Base-by-base conservation (phyloP, 805 yeast species). In the Saturnispora saitoi region DNA sequence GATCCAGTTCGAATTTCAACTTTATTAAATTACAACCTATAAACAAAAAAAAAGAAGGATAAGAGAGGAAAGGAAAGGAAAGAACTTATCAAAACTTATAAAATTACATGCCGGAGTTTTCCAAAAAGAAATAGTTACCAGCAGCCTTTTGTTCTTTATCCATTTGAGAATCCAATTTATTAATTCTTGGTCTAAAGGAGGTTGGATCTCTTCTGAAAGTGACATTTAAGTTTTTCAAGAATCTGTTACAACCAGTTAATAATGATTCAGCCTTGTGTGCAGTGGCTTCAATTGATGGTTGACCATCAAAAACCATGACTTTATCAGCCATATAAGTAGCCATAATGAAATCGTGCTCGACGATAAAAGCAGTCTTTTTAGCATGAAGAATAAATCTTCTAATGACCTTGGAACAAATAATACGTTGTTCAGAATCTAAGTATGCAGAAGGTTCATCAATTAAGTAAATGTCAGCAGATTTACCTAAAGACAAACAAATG, bases 291-390 rank as follows among this genome's bases (percentile, higher is more conserved):
- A 78, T 76, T 26, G 98, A 88, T 48, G 99, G 98, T 55, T 71
- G 62, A 69, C 99, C 99, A 70, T 93, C 99, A 63, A 91, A 93
- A 49, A 93, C 98, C 78, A 93, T 91, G 61, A 93, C 99, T 65
- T 95, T 81, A 71, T 93, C 99, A 55, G 99, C 99, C 76, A 93
- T 78, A 68, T 93, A 93, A 15, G 99, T 93, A 56, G 99, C 98
- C 99, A 93, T 93, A 75, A 93, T 93, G 79, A 93, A 93, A 79
- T 93, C 99, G 81, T 93, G 99, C 83, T 93, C 99, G 51, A 93
- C 99, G 61, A 93, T 76, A 68, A 93, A 93, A n/a, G 99, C 99
- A 42, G 98, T 91, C 78, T 91, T 93, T 76, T 91, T 90, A 59
- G 96, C 80, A 67, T 93, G 99, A 67, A 93, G 73, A 63, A 93